Base-by-base conservation (phyloP, 2,329 filamentous ascomycete genomes). In the Fusarium buxicola region DNA sequence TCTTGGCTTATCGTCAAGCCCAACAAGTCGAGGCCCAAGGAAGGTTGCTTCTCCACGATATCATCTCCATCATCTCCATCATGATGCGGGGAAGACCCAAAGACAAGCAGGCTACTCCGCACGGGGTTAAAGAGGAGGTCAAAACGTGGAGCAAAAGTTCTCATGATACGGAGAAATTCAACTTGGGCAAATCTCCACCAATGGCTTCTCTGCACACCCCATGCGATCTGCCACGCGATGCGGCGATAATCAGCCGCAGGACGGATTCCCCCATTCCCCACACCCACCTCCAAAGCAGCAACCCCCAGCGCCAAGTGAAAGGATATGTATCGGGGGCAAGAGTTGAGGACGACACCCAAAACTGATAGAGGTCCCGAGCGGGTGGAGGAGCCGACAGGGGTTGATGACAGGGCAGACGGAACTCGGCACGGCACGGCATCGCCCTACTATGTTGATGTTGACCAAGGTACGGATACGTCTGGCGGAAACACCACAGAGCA, bases 401-500 rank as follows among this genome's bases (percentile, higher is more conserved):
- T 36, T 8, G 21, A 27, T 8, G 31, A 36, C 61, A 52, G 61
- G 60, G 57, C 51, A 50, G 13, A 62, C 61, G 61, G 61, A 65
- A 65, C 61, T 65, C 61, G 61, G 61, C 61, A 65, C 61, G 43
- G 61, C 61, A 50, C 58, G 47, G 57, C 46, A 32, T n/a, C n/a
- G n/a, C n/a, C 27, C 11, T 38, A 31, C 32, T 18, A 40, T 24
- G 12, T 50, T 40, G 18, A 50, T 16, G 16, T 16, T 21, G 13
- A 15, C 24, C 13, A 18, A n/a, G n/a, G 25, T 18, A n/a, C n/a
- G n/a, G n/a, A n/a, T n/a, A n/a, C n/a, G n/a, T n/a, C n/a, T n/a
- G n/a, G n/a, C n/a, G 34, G 16, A 49, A 49, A 49, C 46, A 49
- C 34, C 35, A 49, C 31, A 10, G 16, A 21, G 21, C 4, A 21